Evolutionary conservation across 345 rosid genomes (phyloP).

Genomic region (Adansonia digitata): DNA sequence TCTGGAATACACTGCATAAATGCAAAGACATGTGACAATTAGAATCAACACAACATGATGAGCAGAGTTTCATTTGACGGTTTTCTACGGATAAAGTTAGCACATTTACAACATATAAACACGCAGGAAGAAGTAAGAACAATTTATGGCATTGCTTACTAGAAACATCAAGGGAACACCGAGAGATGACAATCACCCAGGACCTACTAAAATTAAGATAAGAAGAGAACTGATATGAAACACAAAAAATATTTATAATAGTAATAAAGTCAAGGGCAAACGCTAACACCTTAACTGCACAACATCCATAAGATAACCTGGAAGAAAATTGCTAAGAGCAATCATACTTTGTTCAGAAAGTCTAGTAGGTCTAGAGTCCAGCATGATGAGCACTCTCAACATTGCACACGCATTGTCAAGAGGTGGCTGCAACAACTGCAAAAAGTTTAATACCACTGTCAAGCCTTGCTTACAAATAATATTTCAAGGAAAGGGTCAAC

Average conservation of each 20-base stretch:
- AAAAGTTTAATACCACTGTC: conserved; percentile 12
- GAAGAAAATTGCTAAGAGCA: conserved; percentile 45
- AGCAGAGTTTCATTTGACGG: background rate
- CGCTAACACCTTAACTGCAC: conserved; percentile 39
- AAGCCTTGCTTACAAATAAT: background rate
- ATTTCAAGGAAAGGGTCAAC: background rate
- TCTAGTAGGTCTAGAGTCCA: conserved; percentile 68
- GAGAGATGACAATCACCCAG: conserved; percentile 3
- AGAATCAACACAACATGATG: background rate
- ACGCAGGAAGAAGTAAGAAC: background rate
- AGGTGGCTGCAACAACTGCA: conserved; percentile 44
- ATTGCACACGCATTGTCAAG: conserved; percentile 65
- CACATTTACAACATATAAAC: background rate
- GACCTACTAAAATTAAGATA: background rate
- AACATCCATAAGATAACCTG: conserved; percentile 52
- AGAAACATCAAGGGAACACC: background rate
- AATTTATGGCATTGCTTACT: background rate
- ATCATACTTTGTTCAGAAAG: conserved; percentile 56
- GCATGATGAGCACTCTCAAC: conserved; percentile 51
- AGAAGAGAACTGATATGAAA: background rate
- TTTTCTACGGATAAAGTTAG: background rate
- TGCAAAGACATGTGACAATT: background rate
- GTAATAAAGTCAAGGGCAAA: background rate
- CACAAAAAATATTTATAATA: background rate
- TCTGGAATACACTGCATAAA: conserved; percentile 49